These are phyloP conservation scores for Hibiscus syriacus DNA, from an alignment of 345 rosid species.

Conservation along the genomic window DNA sequence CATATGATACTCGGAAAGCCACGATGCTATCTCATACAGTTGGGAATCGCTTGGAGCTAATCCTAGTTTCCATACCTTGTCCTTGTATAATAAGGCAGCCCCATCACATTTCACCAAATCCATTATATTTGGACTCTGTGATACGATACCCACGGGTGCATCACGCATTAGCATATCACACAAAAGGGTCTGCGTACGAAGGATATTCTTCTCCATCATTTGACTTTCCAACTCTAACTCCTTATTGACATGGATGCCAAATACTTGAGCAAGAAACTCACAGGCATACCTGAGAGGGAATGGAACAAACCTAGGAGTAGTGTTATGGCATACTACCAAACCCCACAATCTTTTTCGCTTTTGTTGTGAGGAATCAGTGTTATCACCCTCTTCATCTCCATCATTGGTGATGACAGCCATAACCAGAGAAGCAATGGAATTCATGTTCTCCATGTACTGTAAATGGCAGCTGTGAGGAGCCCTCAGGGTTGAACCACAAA, in stretches of 20 bases:
- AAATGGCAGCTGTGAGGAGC: slow-evolving; percentile 92
- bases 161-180: slow-evolving; percentile 96
- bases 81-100: slow-evolving; percentile 74
- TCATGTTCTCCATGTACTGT: slow-evolving; percentile 94
- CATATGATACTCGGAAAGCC: slow-evolving; percentile 71
- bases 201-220: slow-evolving; percentile 77
- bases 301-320: slow-evolving; percentile 79
- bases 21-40: slow-evolving; percentile 55
- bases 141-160: slow-evolving; percentile 80
- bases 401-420: slow-evolving; percentile 91
- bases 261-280: slow-evolving; percentile 90
- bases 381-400: slow-evolving; percentile 53
- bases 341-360: slow-evolving; percentile 94
- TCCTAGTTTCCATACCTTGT: slow-evolving; percentile 63
- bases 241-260: slow-evolving; percentile 86
- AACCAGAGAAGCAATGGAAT: slow-evolving; percentile 86
- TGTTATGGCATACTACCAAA: slow-evolving; percentile 90
- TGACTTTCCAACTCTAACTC: slow-evolving; percentile 84
- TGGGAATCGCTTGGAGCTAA: slow-evolving; percentile 64
- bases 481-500: slow-evolving; percentile 91
- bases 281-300: slow-evolving; percentile 97
- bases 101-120: slow-evolving; percentile 94
- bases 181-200: slow-evolving; percentile 84
- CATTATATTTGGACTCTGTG: slow-evolving; percentile 82
- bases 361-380: slow-evolving; percentile 35